phyloP scores from a whole-genome alignment of 805 yeast genomes.

The Alloascoidea africana region DNA sequence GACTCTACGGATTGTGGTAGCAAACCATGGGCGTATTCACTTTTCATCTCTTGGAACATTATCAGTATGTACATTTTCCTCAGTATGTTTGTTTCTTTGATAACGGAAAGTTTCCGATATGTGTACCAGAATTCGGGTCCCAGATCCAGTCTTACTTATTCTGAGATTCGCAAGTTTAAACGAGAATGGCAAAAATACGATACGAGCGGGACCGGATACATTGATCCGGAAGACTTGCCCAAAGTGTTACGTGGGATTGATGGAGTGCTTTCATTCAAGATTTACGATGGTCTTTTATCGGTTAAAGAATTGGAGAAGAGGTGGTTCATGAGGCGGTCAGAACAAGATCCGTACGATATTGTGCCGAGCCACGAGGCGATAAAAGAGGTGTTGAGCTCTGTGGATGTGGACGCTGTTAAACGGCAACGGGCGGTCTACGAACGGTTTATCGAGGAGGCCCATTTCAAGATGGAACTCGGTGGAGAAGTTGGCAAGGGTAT shows the following conservation, averaged over 20 bases:
- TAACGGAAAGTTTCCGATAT: slow-evolving; percentile 66
- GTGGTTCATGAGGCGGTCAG: slow-evolving; percentile 25
- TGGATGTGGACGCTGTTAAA: slow-evolving; percentile 41
- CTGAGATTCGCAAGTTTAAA: slow-evolving; percentile 53
- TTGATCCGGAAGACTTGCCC: slow-evolving; percentile 14
- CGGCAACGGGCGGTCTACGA: slow-evolving; percentile 43
- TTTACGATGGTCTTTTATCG: slow-evolving; percentile 44
- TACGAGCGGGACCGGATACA: slow-evolving; percentile 46
- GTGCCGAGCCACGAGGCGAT: slow-evolving; percentile 31
- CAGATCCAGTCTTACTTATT: slow-evolving; percentile 28
- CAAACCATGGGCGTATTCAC: slow-evolving; percentile 21
- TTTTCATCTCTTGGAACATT: slow-evolving; percentile 59
- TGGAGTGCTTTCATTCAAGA: slow-evolving; percentile 62
- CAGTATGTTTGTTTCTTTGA: slow-evolving; percentile 63
- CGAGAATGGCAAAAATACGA: slow-evolving; percentile 49
- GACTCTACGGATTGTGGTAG: slow-evolving; percentile 55
- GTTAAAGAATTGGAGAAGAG: slow-evolving; percentile 29
- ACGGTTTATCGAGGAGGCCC: slow-evolving; percentile 55
- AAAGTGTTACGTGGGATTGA: slow-evolving; percentile 22
- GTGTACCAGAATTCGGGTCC: slow-evolving; percentile 37
- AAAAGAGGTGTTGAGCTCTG: slow-evolving; percentile 29
- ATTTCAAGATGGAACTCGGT: slow-evolving; percentile 32
- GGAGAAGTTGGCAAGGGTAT: slow-evolving; percentile 38
- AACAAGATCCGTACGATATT: slow-evolving; percentile 27
- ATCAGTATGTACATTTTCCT: slow-evolving; percentile 69